Evolutionary conservation across 805 yeast species (phyloP).

Genomic region (Zygosaccharomyces lentus): DNA sequence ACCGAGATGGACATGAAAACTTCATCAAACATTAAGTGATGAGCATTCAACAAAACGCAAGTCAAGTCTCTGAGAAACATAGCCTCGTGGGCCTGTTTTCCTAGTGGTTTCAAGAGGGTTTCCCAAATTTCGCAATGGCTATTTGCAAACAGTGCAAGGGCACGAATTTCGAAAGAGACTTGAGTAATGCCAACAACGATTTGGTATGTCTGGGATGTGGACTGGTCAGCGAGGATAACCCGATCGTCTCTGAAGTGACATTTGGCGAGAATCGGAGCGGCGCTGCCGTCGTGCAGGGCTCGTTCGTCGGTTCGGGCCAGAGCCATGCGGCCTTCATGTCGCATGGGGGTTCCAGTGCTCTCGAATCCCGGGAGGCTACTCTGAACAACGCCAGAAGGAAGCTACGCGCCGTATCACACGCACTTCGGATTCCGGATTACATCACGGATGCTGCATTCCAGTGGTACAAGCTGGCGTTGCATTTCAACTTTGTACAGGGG

Average conservation of each 20-base stretch:
- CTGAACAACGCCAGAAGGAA: conserved; percentile 76
- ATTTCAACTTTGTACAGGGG: conserved; percentile 94
- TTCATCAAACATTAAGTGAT: neutral
- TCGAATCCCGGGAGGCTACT: conserved; percentile 88
- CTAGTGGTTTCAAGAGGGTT: neutral
- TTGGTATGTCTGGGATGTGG: conserved; percentile 82
- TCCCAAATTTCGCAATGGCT: conserved; percentile 12
- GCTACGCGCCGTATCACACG: conserved; percentile 73
- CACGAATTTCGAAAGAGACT: conserved; percentile 49
- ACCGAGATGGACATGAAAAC: neutral
- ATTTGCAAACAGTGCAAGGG: conserved; percentile 49
- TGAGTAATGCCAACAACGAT: conserved; percentile 63
- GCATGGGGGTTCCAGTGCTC: conserved; percentile 60
- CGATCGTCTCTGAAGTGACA: conserved; percentile 91
- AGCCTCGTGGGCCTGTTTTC: neutral
- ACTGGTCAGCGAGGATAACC: conserved; percentile 82
- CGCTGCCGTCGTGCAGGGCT: conserved; percentile 94
- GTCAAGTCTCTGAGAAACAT: neutral
- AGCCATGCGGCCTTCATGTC: conserved; percentile 57
- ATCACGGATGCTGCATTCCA: conserved; percentile 82
- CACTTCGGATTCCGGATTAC: conserved; percentile 75
- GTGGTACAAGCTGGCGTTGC: conserved; percentile 84
- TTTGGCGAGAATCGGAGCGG: conserved; percentile 91
- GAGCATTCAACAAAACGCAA: neutral
- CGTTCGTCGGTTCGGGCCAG: conserved; percentile 87